These are phyloP conservation scores for Alternaria ethzedia DNA, from an alignment of 2,329 filamentous ascomycete species.

Conservation along the genomic window DNA sequence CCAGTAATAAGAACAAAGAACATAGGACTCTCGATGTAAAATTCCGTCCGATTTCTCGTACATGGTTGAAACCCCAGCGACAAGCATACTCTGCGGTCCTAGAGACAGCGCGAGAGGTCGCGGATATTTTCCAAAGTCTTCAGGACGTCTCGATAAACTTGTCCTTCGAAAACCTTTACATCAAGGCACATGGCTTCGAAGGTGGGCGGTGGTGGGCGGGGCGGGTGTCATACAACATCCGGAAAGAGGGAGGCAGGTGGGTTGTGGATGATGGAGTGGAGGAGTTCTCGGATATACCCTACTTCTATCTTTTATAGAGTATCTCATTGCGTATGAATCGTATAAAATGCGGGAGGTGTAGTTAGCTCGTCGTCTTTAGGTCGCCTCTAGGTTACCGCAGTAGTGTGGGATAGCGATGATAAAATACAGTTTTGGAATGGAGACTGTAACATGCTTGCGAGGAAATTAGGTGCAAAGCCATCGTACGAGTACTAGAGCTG, in stretches of 20 bases:
- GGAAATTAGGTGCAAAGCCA: background rate
- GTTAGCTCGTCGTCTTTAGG: no score
- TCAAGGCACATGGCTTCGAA: background rate
- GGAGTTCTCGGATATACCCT: no score
- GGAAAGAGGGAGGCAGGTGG: background rate
- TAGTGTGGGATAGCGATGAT: no score
- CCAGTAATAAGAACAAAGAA: background rate
- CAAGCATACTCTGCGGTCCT: background rate
- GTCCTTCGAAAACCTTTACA: background rate
- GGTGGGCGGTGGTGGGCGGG: accelerated
- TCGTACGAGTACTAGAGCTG: no score
- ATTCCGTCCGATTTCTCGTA: background rate
- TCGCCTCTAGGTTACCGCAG: no score
- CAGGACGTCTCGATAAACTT: background rate
- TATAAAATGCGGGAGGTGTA: no score
- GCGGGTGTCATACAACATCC: background rate
- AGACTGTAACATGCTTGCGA: background rate
- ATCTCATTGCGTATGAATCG: no score
- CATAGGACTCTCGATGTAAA: background rate
- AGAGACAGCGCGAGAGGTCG: background rate
- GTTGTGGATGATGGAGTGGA: background rate
- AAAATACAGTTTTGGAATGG: background rate
- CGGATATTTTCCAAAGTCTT: background rate
- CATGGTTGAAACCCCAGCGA: background rate
- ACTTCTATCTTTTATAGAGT: no score